Percentiles rank a stretch among this genome's conserved stretches.
These are phyloP conservation scores for Aspergillus latus DNA, from an alignment of 2,329 filamentous ascomycete genomes.

Conservation along the genomic window DNA sequence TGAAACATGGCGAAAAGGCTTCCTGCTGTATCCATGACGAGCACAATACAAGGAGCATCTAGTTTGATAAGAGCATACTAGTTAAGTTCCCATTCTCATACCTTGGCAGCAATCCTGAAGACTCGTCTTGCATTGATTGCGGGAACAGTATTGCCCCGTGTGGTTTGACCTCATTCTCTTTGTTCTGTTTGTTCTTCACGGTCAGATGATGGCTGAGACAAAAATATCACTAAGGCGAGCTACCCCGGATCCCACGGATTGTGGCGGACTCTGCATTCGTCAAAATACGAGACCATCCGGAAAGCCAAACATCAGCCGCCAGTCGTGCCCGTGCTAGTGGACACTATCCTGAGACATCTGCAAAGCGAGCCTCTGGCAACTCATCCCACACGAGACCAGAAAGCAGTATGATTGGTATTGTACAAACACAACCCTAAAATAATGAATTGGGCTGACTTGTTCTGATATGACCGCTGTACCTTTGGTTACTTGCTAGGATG, in stretches of 20 bases:
- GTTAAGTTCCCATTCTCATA: not conserved
- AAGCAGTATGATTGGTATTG: too few species aligned
- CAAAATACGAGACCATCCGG: not conserved
- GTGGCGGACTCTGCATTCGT: not conserved
- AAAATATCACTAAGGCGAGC: not conserved
- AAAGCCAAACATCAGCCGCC: not conserved
- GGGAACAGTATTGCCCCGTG: not conserved
- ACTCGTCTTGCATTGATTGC: not conserved
- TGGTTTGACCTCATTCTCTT: not conserved
- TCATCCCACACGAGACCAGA: too few species aligned
- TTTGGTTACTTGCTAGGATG: slow-evolving; percentile 5
- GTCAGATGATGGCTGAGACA: slow-evolving; percentile 10
- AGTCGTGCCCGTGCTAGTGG: not conserved
- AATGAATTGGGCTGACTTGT: not conserved
- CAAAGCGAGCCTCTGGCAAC: not conserved
- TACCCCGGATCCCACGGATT: not conserved
- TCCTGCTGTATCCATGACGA: not conserved
- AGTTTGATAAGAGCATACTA: not conserved
- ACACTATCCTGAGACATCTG: slow-evolving; percentile 10
- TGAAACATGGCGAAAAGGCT: slow-evolving; percentile 10
- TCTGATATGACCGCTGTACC: not conserved
- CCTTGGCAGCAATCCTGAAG: not conserved
- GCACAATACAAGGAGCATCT: not conserved
- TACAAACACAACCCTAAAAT: not conserved
- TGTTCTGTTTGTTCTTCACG: not conserved